Evolutionary conservation across 176 grass and related monocot genomes (phyloP).

Genomic region (Pharus latifolius): DNA sequence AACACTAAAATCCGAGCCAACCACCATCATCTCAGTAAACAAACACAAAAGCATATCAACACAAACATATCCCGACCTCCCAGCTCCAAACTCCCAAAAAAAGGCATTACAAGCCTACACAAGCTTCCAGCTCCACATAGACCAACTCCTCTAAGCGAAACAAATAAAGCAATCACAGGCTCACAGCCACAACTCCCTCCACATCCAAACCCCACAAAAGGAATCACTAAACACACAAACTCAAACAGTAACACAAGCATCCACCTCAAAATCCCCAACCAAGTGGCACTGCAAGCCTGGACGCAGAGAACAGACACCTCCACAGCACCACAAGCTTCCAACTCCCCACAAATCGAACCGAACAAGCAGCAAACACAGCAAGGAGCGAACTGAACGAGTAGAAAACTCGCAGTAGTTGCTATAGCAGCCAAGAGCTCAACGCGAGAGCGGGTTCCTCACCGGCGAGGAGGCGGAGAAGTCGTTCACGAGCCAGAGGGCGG

Average conservation of each 20-base stretch:
- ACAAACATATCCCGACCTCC: not conserved
- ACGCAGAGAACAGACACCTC: no score
- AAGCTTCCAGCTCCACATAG: conserved; percentile 43
- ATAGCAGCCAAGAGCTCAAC: not conserved
- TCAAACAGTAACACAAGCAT: conserved; percentile 2
- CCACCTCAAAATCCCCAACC: no score
- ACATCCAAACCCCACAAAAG: conserved; percentile 17
- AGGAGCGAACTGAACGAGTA: not conserved
- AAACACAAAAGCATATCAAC: not conserved
- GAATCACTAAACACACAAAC: conserved; percentile 30
- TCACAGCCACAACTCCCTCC: conserved; percentile 19
- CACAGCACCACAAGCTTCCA: not conserved
- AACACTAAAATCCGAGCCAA: not conserved
- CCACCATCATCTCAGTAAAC: not conserved
- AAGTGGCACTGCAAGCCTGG: not conserved
- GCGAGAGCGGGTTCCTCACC: conserved; percentile 18
- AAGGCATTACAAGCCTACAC: conserved; percentile 24
- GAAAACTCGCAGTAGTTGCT: not conserved
- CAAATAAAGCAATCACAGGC: conserved; percentile 27
- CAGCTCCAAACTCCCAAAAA: not conserved
- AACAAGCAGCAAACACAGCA: not conserved
- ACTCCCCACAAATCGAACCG: conserved; percentile 9
- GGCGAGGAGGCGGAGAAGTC: not conserved
- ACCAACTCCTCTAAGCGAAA: conserved; percentile 29
- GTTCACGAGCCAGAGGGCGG: not conserved